phyloP scores from a whole-genome alignment of 164 flowering plant species.

The Sedum album region DNA sequence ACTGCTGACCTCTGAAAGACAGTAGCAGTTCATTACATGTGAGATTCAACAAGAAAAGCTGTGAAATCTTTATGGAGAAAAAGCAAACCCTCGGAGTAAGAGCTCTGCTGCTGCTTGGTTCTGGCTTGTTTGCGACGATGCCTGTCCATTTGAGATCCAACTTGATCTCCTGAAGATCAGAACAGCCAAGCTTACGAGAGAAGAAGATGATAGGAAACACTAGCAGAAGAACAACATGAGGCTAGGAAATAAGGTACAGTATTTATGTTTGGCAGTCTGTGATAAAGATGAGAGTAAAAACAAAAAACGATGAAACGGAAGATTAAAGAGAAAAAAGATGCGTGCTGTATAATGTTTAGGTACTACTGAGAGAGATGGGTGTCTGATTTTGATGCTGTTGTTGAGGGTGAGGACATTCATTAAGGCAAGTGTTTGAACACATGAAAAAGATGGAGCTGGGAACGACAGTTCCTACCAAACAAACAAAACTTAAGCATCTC shows the following conservation, averaged over 20 bases:
- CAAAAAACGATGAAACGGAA: neutral
- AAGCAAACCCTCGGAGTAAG: slow-evolving; percentile 31
- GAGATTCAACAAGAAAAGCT: neutral
- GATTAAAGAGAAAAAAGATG: neutral
- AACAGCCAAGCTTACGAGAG: neutral
- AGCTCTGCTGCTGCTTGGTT: slow-evolving; percentile 8
- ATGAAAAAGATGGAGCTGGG: slow-evolving; percentile 10
- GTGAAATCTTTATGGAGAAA: slow-evolving; percentile 4
- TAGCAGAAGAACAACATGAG: neutral
- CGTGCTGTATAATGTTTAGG: neutral
- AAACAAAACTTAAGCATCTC: slow-evolving; percentile 12
- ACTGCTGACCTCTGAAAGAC: slow-evolving; percentile 52
- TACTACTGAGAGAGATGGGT: neutral
- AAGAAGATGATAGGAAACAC: neutral
- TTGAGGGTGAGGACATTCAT: neutral
- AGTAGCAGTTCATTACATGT: neutral
- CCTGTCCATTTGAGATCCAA: slow-evolving; percentile 31
- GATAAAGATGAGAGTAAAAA: neutral
- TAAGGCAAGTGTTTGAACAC: neutral
- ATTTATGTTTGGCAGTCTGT: neutral
- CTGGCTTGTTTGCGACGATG: slow-evolving; percentile 39
- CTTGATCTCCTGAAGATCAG: neutral
- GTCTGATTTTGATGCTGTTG: neutral
- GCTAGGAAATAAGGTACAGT: neutral
- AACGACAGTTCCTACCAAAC: slow-evolving; percentile 49